Conservation (phyloP, 208 protist species). For the Trypanosoma mega region DNA sequence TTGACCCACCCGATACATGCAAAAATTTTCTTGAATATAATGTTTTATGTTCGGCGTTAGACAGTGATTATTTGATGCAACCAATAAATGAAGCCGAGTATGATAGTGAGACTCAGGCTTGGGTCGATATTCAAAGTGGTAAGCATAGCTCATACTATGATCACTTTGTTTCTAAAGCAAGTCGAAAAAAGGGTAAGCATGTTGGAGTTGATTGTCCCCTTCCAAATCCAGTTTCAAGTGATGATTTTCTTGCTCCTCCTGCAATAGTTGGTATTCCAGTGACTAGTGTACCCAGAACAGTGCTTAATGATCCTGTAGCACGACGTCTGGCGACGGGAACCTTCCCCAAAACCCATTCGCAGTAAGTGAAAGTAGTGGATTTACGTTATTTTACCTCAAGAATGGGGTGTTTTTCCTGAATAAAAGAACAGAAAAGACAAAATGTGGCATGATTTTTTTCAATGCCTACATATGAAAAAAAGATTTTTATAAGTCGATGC, state of each 20-base stretch:
- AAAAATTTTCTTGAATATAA: conserved; percentile 63
- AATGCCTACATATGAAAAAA: too few relatives aligned
- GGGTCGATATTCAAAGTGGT: conserved; percentile 45
- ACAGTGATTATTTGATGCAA: conserved; percentile 62
- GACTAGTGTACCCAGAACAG: conserved; percentile 15
- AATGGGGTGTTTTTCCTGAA: too few relatives aligned
- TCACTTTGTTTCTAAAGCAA: conserved; percentile 47
- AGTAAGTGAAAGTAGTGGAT: too few relatives aligned
- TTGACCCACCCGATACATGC: conserved; percentile 37
- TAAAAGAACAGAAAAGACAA: too few relatives aligned
- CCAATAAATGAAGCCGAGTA: conserved; percentile 74
- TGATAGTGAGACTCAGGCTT: conserved; percentile 72
- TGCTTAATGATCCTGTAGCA: conserved; percentile 38
- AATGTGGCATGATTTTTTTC: too few relatives aligned
- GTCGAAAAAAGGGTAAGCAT: conserved; percentile 42
- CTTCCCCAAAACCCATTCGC: not conserved
- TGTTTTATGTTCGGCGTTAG: conserved; percentile 36
- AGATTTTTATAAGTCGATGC: too few relatives aligned
- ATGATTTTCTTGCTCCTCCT: conserved; percentile 36
- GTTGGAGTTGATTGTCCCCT: conserved; percentile 44
- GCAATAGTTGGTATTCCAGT: conserved; percentile 31
- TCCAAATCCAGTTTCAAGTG: conserved; percentile 23
- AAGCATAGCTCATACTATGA: conserved; percentile 52
- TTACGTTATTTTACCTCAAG: too few relatives aligned
- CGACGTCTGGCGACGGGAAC: conserved; percentile 41